Evolutionary conservation across 2,329 filamentous ascomycete species (phyloP).

Genomic region (Fusarium lyarnte): DNA sequence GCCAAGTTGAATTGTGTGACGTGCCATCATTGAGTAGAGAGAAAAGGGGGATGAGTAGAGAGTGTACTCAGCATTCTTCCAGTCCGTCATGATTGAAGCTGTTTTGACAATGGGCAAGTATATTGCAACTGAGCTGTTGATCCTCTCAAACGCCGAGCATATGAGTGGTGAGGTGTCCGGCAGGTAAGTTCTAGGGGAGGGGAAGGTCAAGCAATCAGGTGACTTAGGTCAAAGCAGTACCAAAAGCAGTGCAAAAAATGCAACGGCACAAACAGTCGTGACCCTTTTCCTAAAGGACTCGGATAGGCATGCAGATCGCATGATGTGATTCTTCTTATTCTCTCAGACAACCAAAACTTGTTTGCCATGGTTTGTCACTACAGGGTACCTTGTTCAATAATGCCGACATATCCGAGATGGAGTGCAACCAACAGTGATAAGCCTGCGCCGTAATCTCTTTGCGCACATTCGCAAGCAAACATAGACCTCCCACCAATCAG

Average conservation of each 20-base stretch:
- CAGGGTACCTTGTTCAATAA: neutral
- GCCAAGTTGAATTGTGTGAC: constrained; percentile 17
- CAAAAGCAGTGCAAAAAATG: no score
- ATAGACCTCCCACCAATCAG: neutral
- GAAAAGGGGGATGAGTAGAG: constrained; percentile 24
- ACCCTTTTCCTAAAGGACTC: neutral
- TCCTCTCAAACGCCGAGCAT: neutral
- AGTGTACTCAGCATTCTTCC: constrained; percentile 15
- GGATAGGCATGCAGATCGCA: neutral
- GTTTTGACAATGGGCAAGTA: no score
- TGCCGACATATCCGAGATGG: neutral
- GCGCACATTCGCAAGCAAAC: neutral
- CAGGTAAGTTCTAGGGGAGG: neutral
- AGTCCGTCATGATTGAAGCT: neutral
- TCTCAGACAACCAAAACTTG: neutral
- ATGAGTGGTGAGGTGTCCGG: neutral
- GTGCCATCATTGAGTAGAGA: constrained; percentile 26
- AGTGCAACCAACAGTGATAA: neutral
- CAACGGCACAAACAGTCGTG: neutral
- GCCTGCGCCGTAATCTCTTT: neutral
- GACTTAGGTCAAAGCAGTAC: neutral
- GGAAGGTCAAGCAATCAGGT: neutral
- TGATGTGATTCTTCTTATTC: neutral
- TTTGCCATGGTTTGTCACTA: neutral
- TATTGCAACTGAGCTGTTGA: neutral